Evolutionary conservation across 2,329 filamentous ascomycete genomes (phyloP), one percentile per base, ranked within the genome.

Genomic region (Claviceps capensis): DNA sequence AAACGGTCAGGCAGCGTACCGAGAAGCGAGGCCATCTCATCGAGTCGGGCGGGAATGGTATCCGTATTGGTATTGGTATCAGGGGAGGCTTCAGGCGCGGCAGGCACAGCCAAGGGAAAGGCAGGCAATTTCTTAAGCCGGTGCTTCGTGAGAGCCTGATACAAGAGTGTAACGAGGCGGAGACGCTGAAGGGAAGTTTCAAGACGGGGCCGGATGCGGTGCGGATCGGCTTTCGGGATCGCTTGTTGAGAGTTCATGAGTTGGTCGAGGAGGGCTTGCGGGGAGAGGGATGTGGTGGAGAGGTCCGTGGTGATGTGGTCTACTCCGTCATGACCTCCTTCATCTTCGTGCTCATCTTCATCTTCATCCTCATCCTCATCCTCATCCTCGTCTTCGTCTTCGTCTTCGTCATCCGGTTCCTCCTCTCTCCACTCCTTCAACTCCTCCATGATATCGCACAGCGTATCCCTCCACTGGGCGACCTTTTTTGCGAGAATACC

Each of bases 401-500:
- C 42, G 13, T 44, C 22, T 4, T 45, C 42, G 22, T 34, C 44
- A 13, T 80, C 78, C 0, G 77, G 75, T 9, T 79, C 77, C 60
- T 88, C 85, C 1, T 88, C 85, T 19, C 83, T 81, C 88, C 90
- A 96, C 59, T 91, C 88, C 63, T 88, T 87, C 57, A 96, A 67
- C 69, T 96, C 91, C 56, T 86, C 80, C 58, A 94, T 78, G 0
- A 88, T 85, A 69, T 96, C 91, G 59, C 86, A 79, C 23, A 96
- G 71, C 2, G 85, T 79, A 52, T 86, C 86, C 42, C 81, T 73
- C 67, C 84, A 87, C 63, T 89, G 76, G 58, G 87, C 80, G 1
- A 84, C 84, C 62, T 85, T 89, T 58, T 77, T 73, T 0, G 85
- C 75, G 47, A 91, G 75, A 53, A 89, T 72, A 0, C 84, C 86